phyloP scores from a whole-genome alignment of 257 asterid species.

The Capsicum chinense region DNA sequence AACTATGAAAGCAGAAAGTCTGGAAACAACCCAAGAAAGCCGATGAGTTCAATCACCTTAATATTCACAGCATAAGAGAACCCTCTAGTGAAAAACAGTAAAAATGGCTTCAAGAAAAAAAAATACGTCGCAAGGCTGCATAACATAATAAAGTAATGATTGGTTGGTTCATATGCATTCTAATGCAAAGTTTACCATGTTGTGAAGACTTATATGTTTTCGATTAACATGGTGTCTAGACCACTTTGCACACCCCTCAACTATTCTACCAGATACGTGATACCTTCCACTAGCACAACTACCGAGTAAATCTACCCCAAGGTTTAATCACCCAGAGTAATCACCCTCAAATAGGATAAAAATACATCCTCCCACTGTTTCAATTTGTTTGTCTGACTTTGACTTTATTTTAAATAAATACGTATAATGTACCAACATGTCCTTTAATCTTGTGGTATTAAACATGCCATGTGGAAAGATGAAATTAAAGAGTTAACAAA shows the following conservation, averaged over 20 bases:
- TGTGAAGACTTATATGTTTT: neutral
- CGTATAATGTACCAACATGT: too few relatives aligned
- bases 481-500: too few relatives aligned
- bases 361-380: neutral
- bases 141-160: neutral
- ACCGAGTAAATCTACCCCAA: neutral
- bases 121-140: neutral
- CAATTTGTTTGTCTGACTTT: too few relatives aligned
- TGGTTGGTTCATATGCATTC: neutral
- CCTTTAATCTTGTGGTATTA: too few relatives aligned
- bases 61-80: neutral
- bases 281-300: slow-evolving; percentile 3
- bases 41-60: neutral
- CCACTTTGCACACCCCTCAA: neutral
- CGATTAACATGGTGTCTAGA: neutral
- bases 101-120: slow-evolving; percentile 8
- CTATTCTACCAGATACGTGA: neutral
- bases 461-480: too few relatives aligned
- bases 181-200: neutral
- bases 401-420: too few relatives aligned
- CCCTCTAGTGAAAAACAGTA: neutral
- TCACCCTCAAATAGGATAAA: neutral
- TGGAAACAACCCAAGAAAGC: neutral
- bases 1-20: neutral
- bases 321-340: neutral